Evolutionary conservation across 306 rosid genomes (phyloP).

Genomic region (Neltuma alba): DNA sequence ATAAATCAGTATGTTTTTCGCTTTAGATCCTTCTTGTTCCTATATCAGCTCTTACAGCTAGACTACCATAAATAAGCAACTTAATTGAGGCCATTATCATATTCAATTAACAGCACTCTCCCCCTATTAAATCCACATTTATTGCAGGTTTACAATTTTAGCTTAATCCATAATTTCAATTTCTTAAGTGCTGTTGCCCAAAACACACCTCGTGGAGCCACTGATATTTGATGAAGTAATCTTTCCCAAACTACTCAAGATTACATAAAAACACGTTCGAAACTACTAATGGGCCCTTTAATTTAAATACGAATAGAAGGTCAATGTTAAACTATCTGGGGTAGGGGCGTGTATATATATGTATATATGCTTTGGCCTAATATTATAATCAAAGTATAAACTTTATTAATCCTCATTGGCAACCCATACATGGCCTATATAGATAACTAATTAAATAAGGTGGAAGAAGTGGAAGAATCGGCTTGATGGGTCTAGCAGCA

Average conservation of each 20-base stretch:
- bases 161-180: not conserved
- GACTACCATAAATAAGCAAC: not conserved
- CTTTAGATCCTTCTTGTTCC: constrained; percentile 51
- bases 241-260: not conserved
- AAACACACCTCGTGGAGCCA: not conserved
- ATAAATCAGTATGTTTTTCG: constrained; percentile 44
- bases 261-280: not conserved
- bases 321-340: not conserved
- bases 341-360: not conserved
- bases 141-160: not conserved
- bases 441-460: no score
- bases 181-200: not conserved
- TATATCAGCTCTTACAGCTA: constrained; percentile 1
- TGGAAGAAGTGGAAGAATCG: not conserved
- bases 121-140: not conserved
- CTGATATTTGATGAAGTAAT: not conserved
- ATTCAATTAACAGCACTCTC: not conserved
- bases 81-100: not conserved
- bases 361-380: not conserved
- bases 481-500: constrained; percentile 35
- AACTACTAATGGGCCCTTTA: not conserved
- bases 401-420: not conserved
- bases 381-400: not conserved
- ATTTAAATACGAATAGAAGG: not conserved
- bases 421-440: not conserved